Percentiles rank a stretch among this genome's conserved stretches.
Conservation (phyloP, 1,139 yeast genomes). For the Sugiyamaella japonica region DNA sequence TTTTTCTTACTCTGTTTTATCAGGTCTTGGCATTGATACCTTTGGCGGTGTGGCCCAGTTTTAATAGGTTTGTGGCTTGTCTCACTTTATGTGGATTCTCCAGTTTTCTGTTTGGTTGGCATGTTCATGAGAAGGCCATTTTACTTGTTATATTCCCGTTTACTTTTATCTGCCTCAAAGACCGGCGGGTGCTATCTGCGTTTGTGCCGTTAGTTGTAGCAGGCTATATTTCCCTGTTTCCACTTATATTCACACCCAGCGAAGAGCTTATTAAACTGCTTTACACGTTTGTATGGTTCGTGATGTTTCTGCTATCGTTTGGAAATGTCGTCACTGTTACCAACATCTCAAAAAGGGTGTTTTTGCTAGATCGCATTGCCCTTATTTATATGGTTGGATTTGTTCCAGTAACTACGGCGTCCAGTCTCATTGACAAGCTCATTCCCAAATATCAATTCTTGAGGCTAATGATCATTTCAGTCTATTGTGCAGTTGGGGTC, state of each 20-base stretch:
- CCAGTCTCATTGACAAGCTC: conserved; percentile 58
- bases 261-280: conserved; percentile 75
- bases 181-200: conserved; percentile 59
- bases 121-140: conserved; percentile 96
- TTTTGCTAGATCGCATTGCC: conserved; percentile 70
- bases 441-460: conserved; percentile 55
- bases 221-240: conserved; percentile 87
- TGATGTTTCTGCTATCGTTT: conserved; percentile 70
- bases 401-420: conserved; percentile 58
- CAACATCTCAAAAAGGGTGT: conserved; percentile 51
- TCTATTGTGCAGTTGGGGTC: conserved; percentile 84
- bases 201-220: conserved; percentile 68
- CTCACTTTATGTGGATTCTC: conserved; percentile 88
- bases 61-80: conserved; percentile 76
- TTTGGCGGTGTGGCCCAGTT: conserved; percentile 70
- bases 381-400: conserved; percentile 68
- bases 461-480: conserved; percentile 77
- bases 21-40: conserved; percentile 76
- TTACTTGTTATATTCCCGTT: conserved; percentile 87
- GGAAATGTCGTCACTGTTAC: conserved; percentile 64
- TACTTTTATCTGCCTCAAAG: conserved; percentile 71
- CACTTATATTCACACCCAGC: conserved; percentile 76
- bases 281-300: conserved; percentile 86
- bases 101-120: conserved; percentile 96
- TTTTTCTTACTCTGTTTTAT: conserved; percentile 74